Percentiles rank a stretch among this genome's conserved stretches.
phyloP scores from a whole-genome alignment of 176 grass and related monocot species.

The Dactylis glomerata region DNA sequence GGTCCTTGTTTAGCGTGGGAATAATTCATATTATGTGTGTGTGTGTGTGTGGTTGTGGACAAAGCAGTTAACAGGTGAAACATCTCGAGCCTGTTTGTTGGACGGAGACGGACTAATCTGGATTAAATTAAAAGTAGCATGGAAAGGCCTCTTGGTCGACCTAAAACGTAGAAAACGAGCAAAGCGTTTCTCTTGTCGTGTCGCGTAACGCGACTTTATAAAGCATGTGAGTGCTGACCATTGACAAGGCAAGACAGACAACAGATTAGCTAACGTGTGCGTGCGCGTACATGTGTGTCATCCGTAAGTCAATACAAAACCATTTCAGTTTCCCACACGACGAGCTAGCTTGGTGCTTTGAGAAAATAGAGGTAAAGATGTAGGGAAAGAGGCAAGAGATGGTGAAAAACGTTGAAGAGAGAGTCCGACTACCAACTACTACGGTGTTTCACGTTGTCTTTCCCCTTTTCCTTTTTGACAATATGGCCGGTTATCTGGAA shows the following conservation, averaged over 20 bases:
- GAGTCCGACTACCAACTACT: background rate
- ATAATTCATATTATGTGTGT: too few species aligned
- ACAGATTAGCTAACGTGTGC: background rate
- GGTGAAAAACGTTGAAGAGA: background rate
- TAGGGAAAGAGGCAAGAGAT: background rate
- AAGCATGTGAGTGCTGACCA: background rate
- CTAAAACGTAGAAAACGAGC: slow-evolving; percentile 24
- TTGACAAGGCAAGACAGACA: background rate
- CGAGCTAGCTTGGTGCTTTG: background rate
- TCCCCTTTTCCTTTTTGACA: background rate
- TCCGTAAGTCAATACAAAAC: background rate
- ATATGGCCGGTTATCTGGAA: background rate
- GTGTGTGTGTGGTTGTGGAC: background rate
- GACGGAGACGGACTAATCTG: background rate
- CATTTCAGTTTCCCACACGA: background rate
- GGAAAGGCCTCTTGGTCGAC: background rate
- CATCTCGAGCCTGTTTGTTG: background rate
- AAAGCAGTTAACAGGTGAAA: background rate
- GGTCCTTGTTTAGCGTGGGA: background rate
- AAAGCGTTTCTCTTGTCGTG: slow-evolving; percentile 1
- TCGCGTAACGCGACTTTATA: background rate
- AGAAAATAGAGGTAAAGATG: background rate
- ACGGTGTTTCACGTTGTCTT: background rate
- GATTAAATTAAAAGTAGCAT: too few species aligned
- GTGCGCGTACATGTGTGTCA: background rate